phyloP scores from a whole-genome alignment of 805 yeast species.

The Nakazawaea molendinolei region DNA sequence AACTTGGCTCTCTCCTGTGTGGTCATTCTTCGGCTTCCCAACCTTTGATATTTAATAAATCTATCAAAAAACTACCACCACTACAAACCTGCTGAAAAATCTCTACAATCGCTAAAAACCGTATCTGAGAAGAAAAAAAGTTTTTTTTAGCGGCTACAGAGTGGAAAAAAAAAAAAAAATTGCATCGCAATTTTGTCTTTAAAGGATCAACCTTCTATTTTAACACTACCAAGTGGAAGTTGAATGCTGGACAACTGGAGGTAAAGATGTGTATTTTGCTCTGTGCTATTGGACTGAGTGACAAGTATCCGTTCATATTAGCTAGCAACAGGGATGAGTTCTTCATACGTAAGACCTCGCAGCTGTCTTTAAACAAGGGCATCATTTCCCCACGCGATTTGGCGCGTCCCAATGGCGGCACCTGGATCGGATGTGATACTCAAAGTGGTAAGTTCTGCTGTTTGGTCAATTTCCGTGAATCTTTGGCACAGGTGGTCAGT shows the following conservation, averaged over 20 bases:
- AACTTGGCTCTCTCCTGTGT: not conserved
- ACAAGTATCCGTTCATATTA: conserved; percentile 67
- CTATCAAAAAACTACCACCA: no score
- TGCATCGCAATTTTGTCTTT: not conserved
- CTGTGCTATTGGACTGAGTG: conserved; percentile 68
- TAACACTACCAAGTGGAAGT: no score
- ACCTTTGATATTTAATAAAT: no score
- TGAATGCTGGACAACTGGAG: not conserved
- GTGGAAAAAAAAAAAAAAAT: no score
- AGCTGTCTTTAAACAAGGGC: conserved; percentile 28
- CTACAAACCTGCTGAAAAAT: no score
- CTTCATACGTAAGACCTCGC: conserved; percentile 53
- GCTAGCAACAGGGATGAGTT: conserved; percentile 87
- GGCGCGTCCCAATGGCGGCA: conserved; percentile 70
- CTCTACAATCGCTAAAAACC: no score
- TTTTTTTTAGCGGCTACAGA: conserved; percentile 4
- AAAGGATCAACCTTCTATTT: no score
- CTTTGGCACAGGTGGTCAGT: conserved; percentile 12
- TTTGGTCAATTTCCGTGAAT: conserved; percentile 68
- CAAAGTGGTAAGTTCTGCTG: conserved; percentile 57
- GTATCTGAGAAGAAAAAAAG: no score
- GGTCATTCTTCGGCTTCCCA: not conserved
- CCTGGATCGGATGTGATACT: conserved; percentile 78
- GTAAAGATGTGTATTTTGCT: conserved; percentile 38
- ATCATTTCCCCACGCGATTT: conserved; percentile 69